A percentile compares a stretch with the other conserved stretches of the same genome.
Conservation (phyloP, 176 grass and related monocot genomes). For the Elaeis guineensis region DNA sequence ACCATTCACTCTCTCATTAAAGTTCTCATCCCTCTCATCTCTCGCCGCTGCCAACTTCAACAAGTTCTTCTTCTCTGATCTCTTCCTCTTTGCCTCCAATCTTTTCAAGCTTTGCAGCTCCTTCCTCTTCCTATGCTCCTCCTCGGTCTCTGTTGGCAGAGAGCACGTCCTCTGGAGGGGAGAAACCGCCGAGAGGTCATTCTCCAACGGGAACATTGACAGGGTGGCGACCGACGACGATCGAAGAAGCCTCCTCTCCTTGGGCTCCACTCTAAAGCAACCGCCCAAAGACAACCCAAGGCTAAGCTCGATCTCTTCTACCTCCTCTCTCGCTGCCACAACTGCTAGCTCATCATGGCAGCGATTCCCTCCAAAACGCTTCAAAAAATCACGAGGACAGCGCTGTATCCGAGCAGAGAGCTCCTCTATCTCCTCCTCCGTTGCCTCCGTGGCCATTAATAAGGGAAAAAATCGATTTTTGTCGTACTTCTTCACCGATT, state of each 20-base stretch:
- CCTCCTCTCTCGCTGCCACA: not conserved
- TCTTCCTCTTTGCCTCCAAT: slow-evolving; percentile 13
- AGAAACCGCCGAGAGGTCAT: not conserved
- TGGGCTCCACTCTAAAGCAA: not conserved
- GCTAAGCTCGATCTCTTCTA: slow-evolving; percentile 5
- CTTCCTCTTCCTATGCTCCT: slow-evolving; percentile 13
- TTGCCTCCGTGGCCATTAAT: too few species aligned
- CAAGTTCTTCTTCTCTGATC: slow-evolving; percentile 2
- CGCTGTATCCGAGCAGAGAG: too few species aligned
- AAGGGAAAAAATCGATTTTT: too few species aligned
- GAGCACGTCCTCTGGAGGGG: slow-evolving; percentile 1
- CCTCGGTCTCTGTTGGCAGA: slow-evolving; percentile 4
- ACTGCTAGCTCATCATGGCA: not conserved
- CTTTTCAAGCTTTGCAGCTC: slow-evolving; percentile 9
- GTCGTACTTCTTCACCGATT: too few species aligned
- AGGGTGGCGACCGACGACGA: not conserved
- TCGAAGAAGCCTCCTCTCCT: not conserved
- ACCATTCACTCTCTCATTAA: too few species aligned
- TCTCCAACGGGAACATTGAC: not conserved
- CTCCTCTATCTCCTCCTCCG: too few species aligned
- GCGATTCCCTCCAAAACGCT: too few species aligned
- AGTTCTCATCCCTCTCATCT: not conserved
- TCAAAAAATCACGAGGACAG: too few species aligned
- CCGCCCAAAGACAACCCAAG: slow-evolving; percentile 8
- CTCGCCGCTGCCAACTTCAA: not conserved